A percentile compares a stretch with the other conserved stretches of the same genome.
phyloP scores from a whole-genome alignment of 306 rosid genomes.

The Sophora flavescens region DNA sequence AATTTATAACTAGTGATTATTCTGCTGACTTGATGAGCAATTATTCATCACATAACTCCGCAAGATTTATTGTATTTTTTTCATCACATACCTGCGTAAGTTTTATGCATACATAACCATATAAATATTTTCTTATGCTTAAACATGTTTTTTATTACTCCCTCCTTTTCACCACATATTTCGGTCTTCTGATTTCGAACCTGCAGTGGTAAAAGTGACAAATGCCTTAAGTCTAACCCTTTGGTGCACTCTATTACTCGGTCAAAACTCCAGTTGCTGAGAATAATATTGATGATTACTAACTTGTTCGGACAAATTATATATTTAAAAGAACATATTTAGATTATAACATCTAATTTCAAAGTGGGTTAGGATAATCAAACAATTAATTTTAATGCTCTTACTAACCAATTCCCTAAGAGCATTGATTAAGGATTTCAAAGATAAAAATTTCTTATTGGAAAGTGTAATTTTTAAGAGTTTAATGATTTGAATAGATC shows the following conservation, averaged over 20 bases:
- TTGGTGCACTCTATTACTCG: neutral
- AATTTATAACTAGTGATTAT: neutral
- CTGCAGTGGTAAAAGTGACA: neutral
- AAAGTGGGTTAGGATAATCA: neutral
- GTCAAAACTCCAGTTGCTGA: neutral
- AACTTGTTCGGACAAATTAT: too few species aligned
- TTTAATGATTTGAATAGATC: too few species aligned
- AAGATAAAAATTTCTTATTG: too few species aligned
- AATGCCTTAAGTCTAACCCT: neutral
- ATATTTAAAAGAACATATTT: constrained; percentile 7
- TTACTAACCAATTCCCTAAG: too few species aligned
- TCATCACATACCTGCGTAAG: too few species aligned
- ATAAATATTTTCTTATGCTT: neutral
- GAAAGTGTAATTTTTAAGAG: too few species aligned
- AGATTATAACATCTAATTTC: constrained; percentile 6
- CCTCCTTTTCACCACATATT: neutral
- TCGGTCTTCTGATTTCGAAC: neutral
- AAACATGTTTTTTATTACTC: neutral
- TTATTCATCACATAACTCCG: neutral
- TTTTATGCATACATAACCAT: neutral
- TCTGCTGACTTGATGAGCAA: neutral
- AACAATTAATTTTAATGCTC: too few species aligned
- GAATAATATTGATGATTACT: neutral
- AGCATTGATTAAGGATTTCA: too few species aligned
- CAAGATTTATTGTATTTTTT: too few species aligned